Conservation (phyloP, 768 basidiomycete species). For the Xerocomus spinulosus region DNA sequence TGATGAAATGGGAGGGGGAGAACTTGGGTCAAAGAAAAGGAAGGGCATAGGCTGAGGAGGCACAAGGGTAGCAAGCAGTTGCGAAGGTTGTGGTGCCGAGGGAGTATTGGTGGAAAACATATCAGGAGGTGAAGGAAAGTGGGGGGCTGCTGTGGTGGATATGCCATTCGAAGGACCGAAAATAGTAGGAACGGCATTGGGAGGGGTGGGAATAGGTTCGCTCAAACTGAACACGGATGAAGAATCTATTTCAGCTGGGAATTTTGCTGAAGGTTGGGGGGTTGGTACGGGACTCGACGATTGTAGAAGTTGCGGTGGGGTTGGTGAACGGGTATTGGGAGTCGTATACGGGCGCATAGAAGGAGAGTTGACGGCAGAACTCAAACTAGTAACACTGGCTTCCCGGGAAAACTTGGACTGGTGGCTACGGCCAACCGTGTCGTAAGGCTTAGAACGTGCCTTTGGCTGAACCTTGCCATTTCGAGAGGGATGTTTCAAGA, state of each 20-base stretch:
- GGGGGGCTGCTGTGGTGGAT: constrained; percentile 12
- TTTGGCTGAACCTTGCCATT: constrained; percentile 45
- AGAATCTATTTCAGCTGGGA: constrained; percentile 6
- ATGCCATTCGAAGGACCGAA: constrained; percentile 16
- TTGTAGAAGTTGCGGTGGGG: constrained; percentile 23
- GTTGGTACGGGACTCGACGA: constrained; percentile 11
- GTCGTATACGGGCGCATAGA: constrained; percentile 34
- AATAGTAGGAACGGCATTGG: constrained; percentile 6
- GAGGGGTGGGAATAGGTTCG: constrained; percentile 9
- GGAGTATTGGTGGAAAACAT: constrained; percentile 16
- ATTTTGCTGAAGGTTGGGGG: constrained; percentile 5
- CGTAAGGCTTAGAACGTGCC: constrained; percentile 71
- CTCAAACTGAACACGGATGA: constrained; percentile 3
- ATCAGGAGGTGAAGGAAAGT: constrained; percentile 17
- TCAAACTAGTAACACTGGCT: constrained; percentile 48
- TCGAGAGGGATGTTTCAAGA: constrained; percentile 44
- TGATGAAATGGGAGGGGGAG: constrained; percentile 43
- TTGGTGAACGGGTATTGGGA: constrained; percentile 30
- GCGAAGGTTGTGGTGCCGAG: constrained; percentile 16
- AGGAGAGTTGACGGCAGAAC: constrained; percentile 45
- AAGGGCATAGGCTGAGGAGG: constrained; percentile 47
- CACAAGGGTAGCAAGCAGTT: constrained; percentile 17
- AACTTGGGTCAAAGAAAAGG: constrained; percentile 56
- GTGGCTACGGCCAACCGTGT: constrained; percentile 32
- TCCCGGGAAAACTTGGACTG: constrained; percentile 51